These are phyloP conservation scores for Telopea speciosissima DNA, from an alignment of 177 flowering plant genomes.

Conservation along the genomic window DNA sequence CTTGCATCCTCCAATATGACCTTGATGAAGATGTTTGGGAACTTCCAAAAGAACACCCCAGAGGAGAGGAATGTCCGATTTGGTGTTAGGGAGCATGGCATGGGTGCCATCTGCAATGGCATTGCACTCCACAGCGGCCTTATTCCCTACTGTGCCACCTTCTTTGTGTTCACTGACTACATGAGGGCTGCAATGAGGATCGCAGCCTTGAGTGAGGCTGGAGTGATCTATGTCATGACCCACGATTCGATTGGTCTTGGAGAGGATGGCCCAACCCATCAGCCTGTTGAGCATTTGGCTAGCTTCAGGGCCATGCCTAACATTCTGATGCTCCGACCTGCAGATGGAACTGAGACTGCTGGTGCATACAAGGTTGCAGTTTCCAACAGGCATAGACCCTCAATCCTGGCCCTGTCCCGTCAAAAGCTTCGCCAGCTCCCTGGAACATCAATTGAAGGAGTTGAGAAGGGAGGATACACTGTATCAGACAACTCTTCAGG, in stretches of 20 bases:
- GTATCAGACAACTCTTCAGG: slow-evolving; percentile 60
- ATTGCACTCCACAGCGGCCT: slow-evolving; percentile 87
- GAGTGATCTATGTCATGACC: slow-evolving; percentile 97
- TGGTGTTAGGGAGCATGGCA: slow-evolving; percentile 93
- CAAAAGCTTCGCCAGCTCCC: slow-evolving; percentile 60
- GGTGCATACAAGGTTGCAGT: slow-evolving; percentile 93
- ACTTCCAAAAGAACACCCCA: slow-evolving; percentile 94
- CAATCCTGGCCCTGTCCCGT: slow-evolving; percentile 65
- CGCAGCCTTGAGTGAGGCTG: slow-evolving; percentile 74
- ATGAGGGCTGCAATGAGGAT: slow-evolving; percentile 95
- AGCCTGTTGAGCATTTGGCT: slow-evolving; percentile 97
- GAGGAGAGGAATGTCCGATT: slow-evolving; percentile 86
- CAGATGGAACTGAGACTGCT: slow-evolving; percentile 96
- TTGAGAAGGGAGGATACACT: slow-evolving; percentile 63
- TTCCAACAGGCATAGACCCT: slow-evolving; percentile 75
- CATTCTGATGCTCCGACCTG: slow-evolving; percentile 93
- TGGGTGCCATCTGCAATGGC: slow-evolving; percentile 98
- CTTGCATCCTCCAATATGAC: slow-evolving; percentile 99
- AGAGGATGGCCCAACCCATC: slow-evolving; percentile 99
- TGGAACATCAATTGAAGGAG: slow-evolving; percentile 72
- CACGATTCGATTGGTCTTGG: slow-evolving; percentile 98
- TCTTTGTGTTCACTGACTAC: slow-evolving; percentile 98
- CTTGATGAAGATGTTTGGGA: slow-evolving; percentile 75
- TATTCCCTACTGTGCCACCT: slow-evolving; percentile 95
- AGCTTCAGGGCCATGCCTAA: slow-evolving; percentile 99